phyloP scores from a whole-genome alignment of 164 flowering plant species.

The Sextonia rubra region DNA sequence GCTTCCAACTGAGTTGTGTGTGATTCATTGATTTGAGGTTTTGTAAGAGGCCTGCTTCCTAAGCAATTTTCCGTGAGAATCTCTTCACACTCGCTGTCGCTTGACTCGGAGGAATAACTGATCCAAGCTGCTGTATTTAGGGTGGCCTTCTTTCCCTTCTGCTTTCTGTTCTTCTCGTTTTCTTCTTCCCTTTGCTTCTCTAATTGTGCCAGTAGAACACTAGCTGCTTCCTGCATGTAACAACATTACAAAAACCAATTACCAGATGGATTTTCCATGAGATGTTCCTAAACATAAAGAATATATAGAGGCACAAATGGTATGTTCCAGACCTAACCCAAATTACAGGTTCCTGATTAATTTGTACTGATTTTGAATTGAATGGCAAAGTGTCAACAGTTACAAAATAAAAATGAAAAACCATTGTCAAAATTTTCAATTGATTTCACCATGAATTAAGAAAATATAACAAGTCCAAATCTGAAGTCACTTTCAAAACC shows the following conservation, averaged over 20 bases:
- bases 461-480: too few species aligned
- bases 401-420: too few species aligned
- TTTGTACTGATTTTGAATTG: background rate
- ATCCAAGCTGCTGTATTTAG: constrained; percentile 7
- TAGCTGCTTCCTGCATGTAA: constrained; percentile 19
- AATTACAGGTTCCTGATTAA: background rate
- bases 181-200: constrained; percentile 15
- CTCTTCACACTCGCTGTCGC: constrained; percentile 50
- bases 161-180: constrained; percentile 17
- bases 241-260: background rate
- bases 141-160: constrained; percentile 20
- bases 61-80: constrained; percentile 39
- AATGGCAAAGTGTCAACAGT: background rate
- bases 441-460: too few species aligned
- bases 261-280: background rate
- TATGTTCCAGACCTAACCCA: background rate
- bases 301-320: background rate
- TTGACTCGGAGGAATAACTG: constrained; percentile 22
- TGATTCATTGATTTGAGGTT: constrained; percentile 2
- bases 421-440: background rate
- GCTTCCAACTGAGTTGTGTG: constrained; percentile 1
- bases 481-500: too few species aligned
- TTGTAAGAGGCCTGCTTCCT: constrained; percentile 10
- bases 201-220: constrained; percentile 15
- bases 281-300: background rate